phyloP scores from a whole-genome alignment of 1,139 yeast species.

The Candida glucosophila region DNA sequence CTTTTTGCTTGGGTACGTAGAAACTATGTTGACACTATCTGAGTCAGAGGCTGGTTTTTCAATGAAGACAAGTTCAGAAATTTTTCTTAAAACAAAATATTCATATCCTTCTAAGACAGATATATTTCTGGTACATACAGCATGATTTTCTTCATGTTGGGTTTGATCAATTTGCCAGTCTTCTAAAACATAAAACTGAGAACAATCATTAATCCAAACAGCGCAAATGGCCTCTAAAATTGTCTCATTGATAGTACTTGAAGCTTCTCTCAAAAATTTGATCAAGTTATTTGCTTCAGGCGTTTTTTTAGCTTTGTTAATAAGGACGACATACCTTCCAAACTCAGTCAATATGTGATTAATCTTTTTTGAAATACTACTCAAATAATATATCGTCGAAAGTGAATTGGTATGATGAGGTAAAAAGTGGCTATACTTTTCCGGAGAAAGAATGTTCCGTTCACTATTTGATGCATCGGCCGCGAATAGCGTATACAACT shows the following conservation, averaged over 20 bases:
- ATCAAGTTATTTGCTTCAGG: constrained; percentile 31
- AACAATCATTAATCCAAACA: constrained; percentile 41
- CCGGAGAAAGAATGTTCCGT: constrained; percentile 30
- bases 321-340: constrained; percentile 23
- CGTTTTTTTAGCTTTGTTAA: constrained; percentile 27
- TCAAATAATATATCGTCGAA: constrained; percentile 30
- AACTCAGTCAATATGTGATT: constrained; percentile 23
- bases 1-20: constrained; percentile 34
- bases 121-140: constrained; percentile 26
- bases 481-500: constrained; percentile 24
- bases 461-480: constrained; percentile 19
- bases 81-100: constrained; percentile 23
- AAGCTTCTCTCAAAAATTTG: constrained; percentile 25
- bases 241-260: constrained; percentile 27
- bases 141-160: constrained; percentile 7
- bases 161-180: constrained; percentile 24
- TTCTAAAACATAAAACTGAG: constrained; percentile 38
- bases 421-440: constrained; percentile 27
- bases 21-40: constrained; percentile 18
- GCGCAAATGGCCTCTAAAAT: constrained; percentile 37
- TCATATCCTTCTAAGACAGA: constrained; percentile 31
- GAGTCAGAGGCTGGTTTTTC: constrained; percentile 9
- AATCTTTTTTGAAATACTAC: constrained; percentile 21
- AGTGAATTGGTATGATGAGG: constrained; percentile 37
- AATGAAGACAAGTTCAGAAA: constrained; percentile 19